Conservation (phyloP, 768 basidiomycete genomes). For the Psilocybe cyanescens region DNA sequence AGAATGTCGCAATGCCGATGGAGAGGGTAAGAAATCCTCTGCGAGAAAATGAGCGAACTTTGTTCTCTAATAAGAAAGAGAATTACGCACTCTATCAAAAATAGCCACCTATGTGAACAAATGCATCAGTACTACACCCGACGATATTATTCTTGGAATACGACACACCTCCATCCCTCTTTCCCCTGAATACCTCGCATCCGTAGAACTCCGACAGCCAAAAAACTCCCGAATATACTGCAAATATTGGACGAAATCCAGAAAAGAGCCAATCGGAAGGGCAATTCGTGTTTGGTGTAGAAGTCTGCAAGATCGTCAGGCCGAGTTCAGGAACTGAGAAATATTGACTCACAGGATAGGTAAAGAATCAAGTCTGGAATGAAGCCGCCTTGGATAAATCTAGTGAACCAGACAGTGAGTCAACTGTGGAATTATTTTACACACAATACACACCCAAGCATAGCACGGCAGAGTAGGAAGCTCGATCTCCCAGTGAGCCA, state of each 20-base stretch:
- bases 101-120: conserved; percentile 47
- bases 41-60: neutral
- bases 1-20: conserved; percentile 58
- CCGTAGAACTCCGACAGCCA: conserved; percentile 64
- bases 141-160: neutral
- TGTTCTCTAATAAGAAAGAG: neutral
- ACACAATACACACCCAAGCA: conserved; percentile 39
- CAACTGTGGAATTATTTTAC: too few relatives aligned
- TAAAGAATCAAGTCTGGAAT: conserved; percentile 66
- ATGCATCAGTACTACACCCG: neutral
- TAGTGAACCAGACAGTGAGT: neutral
- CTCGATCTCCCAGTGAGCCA: conserved; percentile 55
- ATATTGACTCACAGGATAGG: conserved; percentile 48
- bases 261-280: conserved; percentile 57
- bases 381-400: conserved; percentile 42
- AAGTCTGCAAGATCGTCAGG: conserved; percentile 41
- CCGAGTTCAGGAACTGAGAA: neutral
- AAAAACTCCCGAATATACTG: conserved; percentile 52
- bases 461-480: conserved; percentile 51
- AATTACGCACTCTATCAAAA: conserved; percentile 49
- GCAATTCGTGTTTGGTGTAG: conserved; percentile 63
- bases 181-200: conserved; percentile 58
- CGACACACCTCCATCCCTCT: conserved; percentile 52
- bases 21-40: conserved; percentile 41
- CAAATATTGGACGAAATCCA: conserved; percentile 55